Conservation (phyloP, 78 protist genomes). For the Cavenderia fasciculata region DNA sequence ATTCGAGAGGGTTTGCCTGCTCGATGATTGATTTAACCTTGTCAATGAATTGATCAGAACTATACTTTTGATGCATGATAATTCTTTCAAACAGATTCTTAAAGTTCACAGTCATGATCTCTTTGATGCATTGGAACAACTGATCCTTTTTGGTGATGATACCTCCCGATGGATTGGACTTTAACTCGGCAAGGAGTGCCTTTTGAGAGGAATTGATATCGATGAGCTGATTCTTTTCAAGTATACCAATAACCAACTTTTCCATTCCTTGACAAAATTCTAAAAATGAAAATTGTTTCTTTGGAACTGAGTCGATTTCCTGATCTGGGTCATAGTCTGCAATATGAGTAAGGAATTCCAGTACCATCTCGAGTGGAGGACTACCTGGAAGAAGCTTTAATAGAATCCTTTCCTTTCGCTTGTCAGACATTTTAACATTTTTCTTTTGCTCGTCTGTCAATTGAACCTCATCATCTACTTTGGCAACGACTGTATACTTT, state of each 20-base stretch:
- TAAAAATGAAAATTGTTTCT: background rate
- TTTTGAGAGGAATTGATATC: background rate
- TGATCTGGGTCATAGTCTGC: background rate
- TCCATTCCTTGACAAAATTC: background rate
- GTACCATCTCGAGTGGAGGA: background rate
- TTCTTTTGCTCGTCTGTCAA: too few relatives aligned
- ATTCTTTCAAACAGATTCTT: slow-evolving; percentile 60
- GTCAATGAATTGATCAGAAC: background rate
- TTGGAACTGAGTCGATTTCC: background rate
- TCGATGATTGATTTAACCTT: background rate
- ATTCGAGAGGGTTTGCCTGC: background rate
- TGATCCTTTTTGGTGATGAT: background rate
- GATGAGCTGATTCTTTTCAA: background rate
- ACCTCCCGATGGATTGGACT: background rate
- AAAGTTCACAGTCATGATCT: slow-evolving; percentile 21
- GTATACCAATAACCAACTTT: background rate
- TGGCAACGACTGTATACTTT: too few relatives aligned
- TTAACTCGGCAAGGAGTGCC: background rate
- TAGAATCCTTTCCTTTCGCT: background rate
- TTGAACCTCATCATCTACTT: too few relatives aligned
- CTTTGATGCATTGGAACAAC: background rate
- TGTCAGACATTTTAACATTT: background rate
- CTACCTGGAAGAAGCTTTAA: background rate
- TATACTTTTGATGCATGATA: slow-evolving; percentile 68
- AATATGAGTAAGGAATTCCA: background rate